These are phyloP conservation scores for Penicillium expansum DNA, from an alignment of 2,329 filamentous ascomycete species.

Conservation along the genomic window DNA sequence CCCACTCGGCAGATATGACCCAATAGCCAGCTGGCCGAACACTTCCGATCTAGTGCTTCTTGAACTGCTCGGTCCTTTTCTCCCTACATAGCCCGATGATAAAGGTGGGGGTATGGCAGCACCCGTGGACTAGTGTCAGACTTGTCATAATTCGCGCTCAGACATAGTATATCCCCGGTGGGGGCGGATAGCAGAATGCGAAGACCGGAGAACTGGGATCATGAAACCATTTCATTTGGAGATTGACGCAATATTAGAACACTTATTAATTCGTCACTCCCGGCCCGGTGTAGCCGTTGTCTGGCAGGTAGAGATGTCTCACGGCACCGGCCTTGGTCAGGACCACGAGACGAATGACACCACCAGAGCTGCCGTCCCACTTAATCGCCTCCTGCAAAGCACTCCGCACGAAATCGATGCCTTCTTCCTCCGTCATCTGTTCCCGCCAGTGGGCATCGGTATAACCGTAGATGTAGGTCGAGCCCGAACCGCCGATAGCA, in stretches of 20 bases:
- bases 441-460: conserved; percentile 96
- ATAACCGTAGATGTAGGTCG: conserved; percentile 99
- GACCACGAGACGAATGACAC: conserved; percentile 97
- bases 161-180: neutral
- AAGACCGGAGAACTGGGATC: neutral
- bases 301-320: conserved; percentile 91
- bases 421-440: conserved; percentile 87
- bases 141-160: neutral
- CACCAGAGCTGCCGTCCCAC: conserved; percentile 98
- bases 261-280: conserved; percentile 48
- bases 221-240: conserved; percentile 19
- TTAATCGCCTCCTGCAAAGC: conserved; percentile 93
- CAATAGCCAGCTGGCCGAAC: neutral
- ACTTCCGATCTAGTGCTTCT: neutral
- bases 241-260: conserved; percentile 21
- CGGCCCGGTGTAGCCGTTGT: conserved; percentile 79
- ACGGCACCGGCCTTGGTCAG: conserved; percentile 85
- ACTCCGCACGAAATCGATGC: conserved; percentile 88
- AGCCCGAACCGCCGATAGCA: conserved; percentile 92
- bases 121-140: neutral
- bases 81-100: neutral
- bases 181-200: neutral
- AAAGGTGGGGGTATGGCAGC: neutral
- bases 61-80: neutral
- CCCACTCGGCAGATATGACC: neutral